Percentiles rank a stretch among this genome's conserved stretches.
These are phyloP conservation scores for Nemania diffusa DNA, from an alignment of 2,329 filamentous ascomycete genomes.

Conservation along the genomic window DNA sequence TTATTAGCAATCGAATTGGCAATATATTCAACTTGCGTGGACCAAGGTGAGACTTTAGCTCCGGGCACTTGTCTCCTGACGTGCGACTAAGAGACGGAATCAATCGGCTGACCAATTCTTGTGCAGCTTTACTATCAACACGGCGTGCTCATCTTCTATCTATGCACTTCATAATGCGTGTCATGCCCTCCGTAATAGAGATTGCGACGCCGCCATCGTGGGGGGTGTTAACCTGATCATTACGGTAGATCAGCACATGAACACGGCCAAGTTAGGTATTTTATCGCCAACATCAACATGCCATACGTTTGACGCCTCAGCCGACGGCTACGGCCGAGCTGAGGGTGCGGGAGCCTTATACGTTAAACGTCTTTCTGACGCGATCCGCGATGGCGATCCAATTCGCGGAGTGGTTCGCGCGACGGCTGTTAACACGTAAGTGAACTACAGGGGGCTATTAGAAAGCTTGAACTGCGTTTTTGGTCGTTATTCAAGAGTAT, in stretches of 20 bases:
- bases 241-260: conserved; percentile 46
- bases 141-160: conserved; percentile 53
- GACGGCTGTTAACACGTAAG: conserved; percentile 44
- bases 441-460: background rate
- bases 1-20: conserved; percentile 53
- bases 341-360: conserved; percentile 41
- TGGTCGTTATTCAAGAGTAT: too few species aligned
- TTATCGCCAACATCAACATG: conserved; percentile 49
- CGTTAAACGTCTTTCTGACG: conserved; percentile 45
- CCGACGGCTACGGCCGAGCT: conserved; percentile 47
- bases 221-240: conserved; percentile 53
- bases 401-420: conserved; percentile 46
- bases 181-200: conserved; percentile 42
- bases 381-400: conserved; percentile 44
- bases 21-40: conserved; percentile 54
- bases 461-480: background rate
- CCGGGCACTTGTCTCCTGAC: conserved; percentile 6
- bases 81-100: background rate
- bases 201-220: conserved; percentile 50
- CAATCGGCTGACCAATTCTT: conserved; percentile 7
- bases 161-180: conserved; percentile 50
- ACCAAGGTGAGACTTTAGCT: conserved; percentile 38
- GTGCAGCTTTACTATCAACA: conserved; percentile 44
- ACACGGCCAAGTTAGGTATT: conserved; percentile 47
- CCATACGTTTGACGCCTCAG: conserved; percentile 46